Evolutionary conservation across 495 filamentous ascomycete species (phyloP), one percentile per base, ranked within the genome.

Genomic region (Sabuloglossum arenarium): DNA sequence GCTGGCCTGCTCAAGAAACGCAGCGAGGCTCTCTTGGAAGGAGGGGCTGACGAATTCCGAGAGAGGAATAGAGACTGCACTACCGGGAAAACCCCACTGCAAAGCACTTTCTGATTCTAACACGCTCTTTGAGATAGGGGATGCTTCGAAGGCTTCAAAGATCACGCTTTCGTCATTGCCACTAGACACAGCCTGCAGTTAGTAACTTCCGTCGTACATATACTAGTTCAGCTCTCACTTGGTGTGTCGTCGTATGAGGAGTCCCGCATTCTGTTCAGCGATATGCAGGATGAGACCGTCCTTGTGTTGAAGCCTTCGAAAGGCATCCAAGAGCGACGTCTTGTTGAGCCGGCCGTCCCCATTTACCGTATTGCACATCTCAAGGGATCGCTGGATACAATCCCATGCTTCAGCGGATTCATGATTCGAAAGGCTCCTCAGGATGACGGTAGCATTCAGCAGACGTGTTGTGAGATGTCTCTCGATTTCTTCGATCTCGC

Each of bases 131-230:
- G 72, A 71, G 4, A 42, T 55, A 1, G 78, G 64, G 0, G 78
- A 79, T 9, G 75, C 65, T 59, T 83, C 78, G 54, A 81, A 80
- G 0, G 70, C 66, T 60, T 82, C 79, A 37, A 82, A 68, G 8
- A 73, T 56, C 37, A 73, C 60, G 8, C 37, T 32, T 3, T 66
- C 62, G 28, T 28, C 42, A 32, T 29, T 14, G n/a, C 10, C 56
- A 59, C 56, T 60, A 51, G 42, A 45, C n/a, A 34, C 0, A 45
- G 23, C 3, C 27, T 42, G 12, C 31, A 56, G 3, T 34, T 51
- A 25, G 14, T 14, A 27, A 19, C 51, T 34, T 57, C 43, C 27
- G 16, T 25, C 12, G 14, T 30, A 10, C 14, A n/a, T 9, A 24
- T 55, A 8, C 14, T 1, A 57, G 45, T 49, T 25, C 49, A 25